Percentiles rank a stretch among this genome's conserved stretches.
Evolutionary conservation across 345 rosid species (phyloP).

Genomic region (Lenwebbia sp.): DNA sequence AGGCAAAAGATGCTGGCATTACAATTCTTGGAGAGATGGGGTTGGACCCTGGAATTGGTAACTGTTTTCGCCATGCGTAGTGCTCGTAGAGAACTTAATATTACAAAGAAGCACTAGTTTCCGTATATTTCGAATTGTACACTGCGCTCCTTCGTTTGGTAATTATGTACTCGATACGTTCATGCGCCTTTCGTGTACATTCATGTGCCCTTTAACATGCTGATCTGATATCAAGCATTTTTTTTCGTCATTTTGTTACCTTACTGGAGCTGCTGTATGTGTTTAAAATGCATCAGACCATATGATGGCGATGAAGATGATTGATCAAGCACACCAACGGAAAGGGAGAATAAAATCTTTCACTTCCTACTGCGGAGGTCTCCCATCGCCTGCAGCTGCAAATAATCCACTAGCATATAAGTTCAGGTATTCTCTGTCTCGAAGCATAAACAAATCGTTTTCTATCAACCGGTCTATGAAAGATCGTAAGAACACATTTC

Average conservation of each 20-base stretch:
- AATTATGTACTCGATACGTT: neutral
- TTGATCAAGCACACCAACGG: slow-evolving; percentile 52
- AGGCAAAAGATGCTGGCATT: slow-evolving; percentile 69
- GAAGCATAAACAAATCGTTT: neutral
- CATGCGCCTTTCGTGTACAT: neutral
- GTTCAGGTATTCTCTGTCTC: slow-evolving; percentile 46
- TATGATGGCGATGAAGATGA: slow-evolving; percentile 99
- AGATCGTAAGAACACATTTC: neutral
- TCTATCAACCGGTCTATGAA: neutral
- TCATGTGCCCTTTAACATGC: neutral
- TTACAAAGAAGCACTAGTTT: neutral
- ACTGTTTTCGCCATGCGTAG: neutral
- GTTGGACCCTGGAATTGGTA: slow-evolving; percentile 97
- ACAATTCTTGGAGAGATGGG: slow-evolving; percentile 98
- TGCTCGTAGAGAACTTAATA: neutral
- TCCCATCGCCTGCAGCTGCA: slow-evolving; percentile 96
- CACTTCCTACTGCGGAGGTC: slow-evolving; percentile 86
- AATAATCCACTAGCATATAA: slow-evolving; percentile 90
- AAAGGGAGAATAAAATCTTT: slow-evolving; percentile 74
- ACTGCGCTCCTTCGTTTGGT: neutral
- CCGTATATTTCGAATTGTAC: neutral
- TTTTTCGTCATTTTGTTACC: neutral
- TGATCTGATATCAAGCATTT: neutral
- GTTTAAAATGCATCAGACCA: slow-evolving; percentile 46
- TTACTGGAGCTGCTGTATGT: neutral